These are phyloP conservation scores for Pseudozyma hubeiensis DNA, from an alignment of 1,284 basidiomycete species.

Conservation along the genomic window DNA sequence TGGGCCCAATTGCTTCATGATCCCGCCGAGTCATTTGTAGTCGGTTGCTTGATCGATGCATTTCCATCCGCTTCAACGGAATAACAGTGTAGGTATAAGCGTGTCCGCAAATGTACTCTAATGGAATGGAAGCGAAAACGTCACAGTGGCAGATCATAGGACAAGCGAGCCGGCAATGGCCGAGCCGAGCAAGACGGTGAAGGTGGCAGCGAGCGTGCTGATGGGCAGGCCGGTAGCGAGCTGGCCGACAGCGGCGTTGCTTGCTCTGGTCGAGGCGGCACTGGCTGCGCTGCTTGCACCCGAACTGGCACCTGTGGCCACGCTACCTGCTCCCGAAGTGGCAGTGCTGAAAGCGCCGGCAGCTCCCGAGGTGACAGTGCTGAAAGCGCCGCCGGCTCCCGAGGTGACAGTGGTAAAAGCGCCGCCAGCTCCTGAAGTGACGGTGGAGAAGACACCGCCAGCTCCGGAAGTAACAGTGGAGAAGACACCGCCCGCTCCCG, in stretches of 20 bases:
- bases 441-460: slow-evolving; percentile 1
- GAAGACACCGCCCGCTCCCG: slow-evolving; percentile 12
- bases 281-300: not conserved
- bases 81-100: too few relatives aligned
- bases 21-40: too few relatives aligned
- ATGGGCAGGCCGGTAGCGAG: slow-evolving; percentile 4
- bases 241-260: not conserved
- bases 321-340: not conserved
- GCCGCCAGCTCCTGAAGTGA: slow-evolving; percentile 1
- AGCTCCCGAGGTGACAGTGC: slow-evolving; percentile 12
- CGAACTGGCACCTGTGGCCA: not conserved
- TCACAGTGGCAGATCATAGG: slow-evolving; percentile 9
- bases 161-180: slow-evolving; percentile 27
- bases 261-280: not conserved
- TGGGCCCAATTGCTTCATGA: too few relatives aligned
- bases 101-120: too few relatives aligned
- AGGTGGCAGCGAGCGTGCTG: slow-evolving; percentile 9
- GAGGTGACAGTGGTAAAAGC: not conserved
- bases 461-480: slow-evolving; percentile 10
- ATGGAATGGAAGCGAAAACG: too few relatives aligned
- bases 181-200: slow-evolving; percentile 22
- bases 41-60: too few relatives aligned
- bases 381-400: slow-evolving; percentile 1
- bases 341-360: not conserved
- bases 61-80: too few relatives aligned